Percentiles rank a stretch among this genome's conserved stretches.
Evolutionary conservation across 2,329 filamentous ascomycete species (phyloP).

Genomic region (Aspergillus nomiae): DNA sequence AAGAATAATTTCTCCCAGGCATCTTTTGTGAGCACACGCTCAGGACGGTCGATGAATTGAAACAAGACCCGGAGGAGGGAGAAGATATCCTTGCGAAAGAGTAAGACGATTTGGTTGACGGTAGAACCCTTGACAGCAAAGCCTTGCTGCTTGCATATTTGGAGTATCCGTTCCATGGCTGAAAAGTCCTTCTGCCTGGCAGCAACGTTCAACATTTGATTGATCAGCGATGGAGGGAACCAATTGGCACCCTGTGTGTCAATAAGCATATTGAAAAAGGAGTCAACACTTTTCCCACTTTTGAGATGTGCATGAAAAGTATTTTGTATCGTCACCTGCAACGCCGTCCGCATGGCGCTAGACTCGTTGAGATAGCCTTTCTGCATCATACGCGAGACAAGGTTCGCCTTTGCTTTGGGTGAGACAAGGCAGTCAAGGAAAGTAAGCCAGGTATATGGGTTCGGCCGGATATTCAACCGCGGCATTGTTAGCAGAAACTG

Average conservation of each 20-base stretch:
- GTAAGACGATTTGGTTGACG: slow-evolving; percentile 31
- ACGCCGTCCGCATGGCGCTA: slow-evolving; percentile 25
- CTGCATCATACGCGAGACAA: slow-evolving; percentile 35
- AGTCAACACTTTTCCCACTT: slow-evolving; percentile 32
- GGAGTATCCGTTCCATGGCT: slow-evolving; percentile 32
- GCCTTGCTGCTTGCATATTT: slow-evolving; percentile 31
- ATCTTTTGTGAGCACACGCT: slow-evolving; percentile 20
- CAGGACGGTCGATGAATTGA: slow-evolving; percentile 21
- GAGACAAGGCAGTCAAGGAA: slow-evolving; percentile 36
- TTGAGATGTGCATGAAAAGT: slow-evolving; percentile 36
- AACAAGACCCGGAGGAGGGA: slow-evolving; percentile 26
- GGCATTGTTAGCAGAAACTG: slow-evolving; percentile 43
- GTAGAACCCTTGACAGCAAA: slow-evolving; percentile 30
- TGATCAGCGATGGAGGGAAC: slow-evolving; percentile 38
- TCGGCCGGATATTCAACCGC: slow-evolving; percentile 38
- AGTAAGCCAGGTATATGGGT: slow-evolving; percentile 46
- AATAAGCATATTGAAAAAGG: slow-evolving; percentile 43
- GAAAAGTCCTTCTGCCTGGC: slow-evolving; percentile 26
- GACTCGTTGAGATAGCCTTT: slow-evolving; percentile 33
- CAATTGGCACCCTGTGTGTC: slow-evolving; percentile 38
- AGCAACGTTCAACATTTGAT: slow-evolving; percentile 41
- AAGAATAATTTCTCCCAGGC: slow-evolving; percentile 45
- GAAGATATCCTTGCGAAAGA: slow-evolving; percentile 29
- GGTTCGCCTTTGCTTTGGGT: slow-evolving; percentile 28
- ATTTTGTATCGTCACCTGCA: slow-evolving; percentile 35